phyloP scores from a whole-genome alignment of 768 basidiomycete genomes.

The Leccinum ochraceum region DNA sequence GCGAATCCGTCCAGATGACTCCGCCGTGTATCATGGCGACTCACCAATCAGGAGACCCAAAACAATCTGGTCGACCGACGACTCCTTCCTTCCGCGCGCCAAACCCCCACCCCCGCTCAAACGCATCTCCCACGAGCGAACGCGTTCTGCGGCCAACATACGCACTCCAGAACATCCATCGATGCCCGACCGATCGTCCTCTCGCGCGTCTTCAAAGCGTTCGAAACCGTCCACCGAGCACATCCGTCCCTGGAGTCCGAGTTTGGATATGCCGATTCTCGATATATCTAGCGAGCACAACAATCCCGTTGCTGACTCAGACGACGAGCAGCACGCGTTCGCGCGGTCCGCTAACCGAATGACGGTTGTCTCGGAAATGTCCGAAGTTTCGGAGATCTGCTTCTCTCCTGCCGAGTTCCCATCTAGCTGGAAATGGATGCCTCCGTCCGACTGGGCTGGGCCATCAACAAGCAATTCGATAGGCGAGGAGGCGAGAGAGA shows the following conservation, averaged over 20 bases:
- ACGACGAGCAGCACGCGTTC: neutral
- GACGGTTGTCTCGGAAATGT: neutral
- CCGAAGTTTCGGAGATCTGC: neutral
- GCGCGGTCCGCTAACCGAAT: neutral
- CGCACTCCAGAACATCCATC: neutral
- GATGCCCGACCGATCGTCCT: neutral
- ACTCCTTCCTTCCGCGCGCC: constrained; percentile 24
- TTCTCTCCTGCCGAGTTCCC: neutral
- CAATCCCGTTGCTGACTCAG: neutral
- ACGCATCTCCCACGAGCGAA: constrained; percentile 12
- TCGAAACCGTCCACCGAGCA: neutral
- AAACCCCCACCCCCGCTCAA: constrained; percentile 21
- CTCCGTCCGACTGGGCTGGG: constrained; percentile 30
- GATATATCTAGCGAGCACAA: neutral
- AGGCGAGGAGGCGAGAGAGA: neutral
- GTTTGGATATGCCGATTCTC: neutral
- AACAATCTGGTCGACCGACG: constrained; percentile 19
- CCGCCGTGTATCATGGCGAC: neutral
- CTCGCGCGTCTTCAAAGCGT: neutral
- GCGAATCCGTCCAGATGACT: neutral
- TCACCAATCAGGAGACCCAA: neutral
- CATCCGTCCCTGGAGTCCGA: neutral
- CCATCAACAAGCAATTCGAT: constrained; percentile 1
- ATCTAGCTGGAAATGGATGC: constrained; percentile 16
- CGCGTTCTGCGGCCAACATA: neutral